phyloP scores from a whole-genome alignment of 2,329 filamentous ascomycete genomes.

The Parasarocladium wereldwijsianum region DNA sequence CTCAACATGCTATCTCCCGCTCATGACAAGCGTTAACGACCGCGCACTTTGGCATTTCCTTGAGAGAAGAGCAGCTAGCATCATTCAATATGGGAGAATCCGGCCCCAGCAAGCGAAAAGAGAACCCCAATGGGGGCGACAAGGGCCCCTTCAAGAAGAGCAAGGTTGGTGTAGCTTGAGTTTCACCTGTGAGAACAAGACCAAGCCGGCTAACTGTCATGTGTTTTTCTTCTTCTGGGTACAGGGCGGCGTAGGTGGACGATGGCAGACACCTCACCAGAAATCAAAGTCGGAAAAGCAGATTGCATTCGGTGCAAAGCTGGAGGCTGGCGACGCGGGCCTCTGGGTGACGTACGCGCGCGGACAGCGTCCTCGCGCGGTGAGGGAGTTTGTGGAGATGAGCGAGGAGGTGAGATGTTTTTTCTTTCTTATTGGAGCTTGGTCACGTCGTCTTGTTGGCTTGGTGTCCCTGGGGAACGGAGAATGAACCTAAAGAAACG shows the following conservation, averaged over 20 bases:
- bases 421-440: no score
- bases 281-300: conserved; percentile 30
- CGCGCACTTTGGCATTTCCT: no score
- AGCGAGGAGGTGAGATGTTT: conserved; percentile 44
- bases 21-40: no score
- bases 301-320: conserved; percentile 24
- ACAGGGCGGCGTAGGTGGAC: conserved; percentile 23
- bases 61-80: neutral
- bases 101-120: conserved; percentile 20
- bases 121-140: conserved; percentile 12
- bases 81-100: conserved; percentile 17
- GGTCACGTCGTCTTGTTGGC: no score
- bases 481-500: neutral
- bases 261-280: conserved; percentile 48
- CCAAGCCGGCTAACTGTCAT: no score
- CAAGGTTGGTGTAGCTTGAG: no score
- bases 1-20: neutral
- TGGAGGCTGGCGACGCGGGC: conserved; percentile 56
- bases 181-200: no score
- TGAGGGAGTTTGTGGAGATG: conserved; percentile 49
- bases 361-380: conserved; percentile 54
- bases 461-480: no score
- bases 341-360: conserved; percentile 69
- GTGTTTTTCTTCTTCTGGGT: no score
- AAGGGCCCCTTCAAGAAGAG: conserved; percentile 21